phyloP scores from a whole-genome alignment of 306 rosid genomes.

The Ormosia emarginata region DNA sequence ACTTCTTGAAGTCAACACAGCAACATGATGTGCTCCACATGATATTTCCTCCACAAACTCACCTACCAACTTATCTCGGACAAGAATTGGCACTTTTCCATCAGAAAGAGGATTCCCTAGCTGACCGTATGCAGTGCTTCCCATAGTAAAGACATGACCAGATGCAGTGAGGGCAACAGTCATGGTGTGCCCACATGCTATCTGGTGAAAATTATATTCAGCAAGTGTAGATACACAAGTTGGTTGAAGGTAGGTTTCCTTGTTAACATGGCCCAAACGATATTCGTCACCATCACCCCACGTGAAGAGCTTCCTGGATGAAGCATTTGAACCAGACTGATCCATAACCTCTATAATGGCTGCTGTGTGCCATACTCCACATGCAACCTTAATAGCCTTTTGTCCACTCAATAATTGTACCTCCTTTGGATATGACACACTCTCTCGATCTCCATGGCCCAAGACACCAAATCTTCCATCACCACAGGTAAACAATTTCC shows the following conservation, averaged over 20 bases:
- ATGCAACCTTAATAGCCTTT: slow-evolving; percentile 74
- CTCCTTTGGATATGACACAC: slow-evolving; percentile 70
- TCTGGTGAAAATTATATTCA: slow-evolving; percentile 78
- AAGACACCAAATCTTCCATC: slow-evolving; percentile 91
- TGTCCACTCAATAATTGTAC: slow-evolving; percentile 68
- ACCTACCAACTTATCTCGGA: slow-evolving; percentile 77
- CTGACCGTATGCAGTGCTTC: slow-evolving; percentile 70
- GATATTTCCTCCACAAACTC: slow-evolving; percentile 90
- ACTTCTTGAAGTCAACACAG: slow-evolving; percentile 84
- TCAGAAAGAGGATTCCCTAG: slow-evolving; percentile 80
- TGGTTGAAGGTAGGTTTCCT: slow-evolving; percentile 76
- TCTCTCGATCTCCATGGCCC: slow-evolving; percentile 86
- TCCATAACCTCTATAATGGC: slow-evolving; percentile 83
- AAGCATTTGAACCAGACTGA: slow-evolving; percentile 40
- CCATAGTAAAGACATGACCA: slow-evolving; percentile 95
- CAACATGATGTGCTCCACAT: slow-evolving; percentile 82
- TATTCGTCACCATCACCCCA: slow-evolving; percentile 97
- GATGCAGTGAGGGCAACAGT: slow-evolving; percentile 84
- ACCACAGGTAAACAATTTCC: slow-evolving; percentile 86
- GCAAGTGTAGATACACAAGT: slow-evolving; percentile 81
- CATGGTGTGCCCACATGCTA: slow-evolving; percentile 84
- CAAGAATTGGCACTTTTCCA: slow-evolving; percentile 74
- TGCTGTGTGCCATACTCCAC: slow-evolving; percentile 98
- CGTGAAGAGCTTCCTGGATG: slow-evolving; percentile 70
- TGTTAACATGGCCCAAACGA: slow-evolving; percentile 85